Base-by-base conservation (phyloP, 1,284 basidiomycete genomes). In the Inonotus obliquus region DNA sequence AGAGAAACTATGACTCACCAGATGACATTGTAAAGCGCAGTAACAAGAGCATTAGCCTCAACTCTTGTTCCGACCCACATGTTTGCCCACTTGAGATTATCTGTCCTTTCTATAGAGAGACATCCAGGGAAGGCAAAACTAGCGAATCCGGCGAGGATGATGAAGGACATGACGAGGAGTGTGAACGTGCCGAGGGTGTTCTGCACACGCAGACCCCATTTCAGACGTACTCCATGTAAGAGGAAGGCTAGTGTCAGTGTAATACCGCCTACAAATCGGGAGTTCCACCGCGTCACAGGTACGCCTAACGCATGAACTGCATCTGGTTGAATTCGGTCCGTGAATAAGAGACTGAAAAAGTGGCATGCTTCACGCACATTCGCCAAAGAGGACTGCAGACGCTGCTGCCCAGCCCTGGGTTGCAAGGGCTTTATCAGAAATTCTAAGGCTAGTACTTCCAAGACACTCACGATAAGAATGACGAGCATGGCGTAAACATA, bases 151-250 rank as follows among this genome's bases (percentile, higher is more conserved):
- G 79, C 79, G n/a, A 81, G 62, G 0, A 82, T 78, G 59, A 91
- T 81, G 0, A 79, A 69, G 0, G 78, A 67, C n/a, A 91, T 76
- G 25, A 87, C 76, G 29, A 82, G 51, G 21, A 91, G 71, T 67
- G 90, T 91, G 72, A 86, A 81, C 37, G 79, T 65, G n/a, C 86
- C 87, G 0, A 91, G 77, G 0, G 73, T 66, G 66, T 91, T 89
- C 69, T 89, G 87, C 10, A 91, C 72, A 5, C 78, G 80, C 0
- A 91, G 65, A 1, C 89, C 89, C 71, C 77, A 80, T 47, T 79
- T 78, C 32, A 83, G 73, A 52, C 78, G 74, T 1, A 74, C 77
- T 2, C 84, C 83, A 64, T 91, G 89, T 2, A 86, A 73, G 23
- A 84, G 25, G 58, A 85, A 75, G 53, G 81, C 78, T 65, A 82